Base-by-base conservation (phyloP, 495 filamentous ascomycete species). In the Hypoxylon lienhwacheense region DNA sequence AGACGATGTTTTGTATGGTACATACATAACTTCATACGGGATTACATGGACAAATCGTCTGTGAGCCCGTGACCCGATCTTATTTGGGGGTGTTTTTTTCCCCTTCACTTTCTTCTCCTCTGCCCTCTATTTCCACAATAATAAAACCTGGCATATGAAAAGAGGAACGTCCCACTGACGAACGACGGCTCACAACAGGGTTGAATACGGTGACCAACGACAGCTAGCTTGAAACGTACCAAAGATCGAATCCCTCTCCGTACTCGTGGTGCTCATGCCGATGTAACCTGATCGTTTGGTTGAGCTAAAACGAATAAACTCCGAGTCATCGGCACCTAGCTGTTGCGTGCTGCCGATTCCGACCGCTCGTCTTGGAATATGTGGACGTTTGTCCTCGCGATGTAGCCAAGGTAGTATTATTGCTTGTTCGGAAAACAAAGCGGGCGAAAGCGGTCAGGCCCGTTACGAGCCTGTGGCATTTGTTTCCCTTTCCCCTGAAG, bases 121-220 rank as follows among this genome's bases (percentile, higher is more conserved):
- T 41, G 10, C 37, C 34, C 11, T 51, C 31, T 42, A 28, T 5
- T 5, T 16, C n/a, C 46, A 26, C 48, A n/a, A 50, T 58, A 63
- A 63, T 63, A 63, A 63, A 58, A 63, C 59, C 53, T 63, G 59
- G 59, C 59, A 63, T 63, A 63, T 63, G 59, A 63, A 58, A 58
- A 63, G 54, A 58, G 54, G 59, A 58, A 48, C 53, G 59, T 58
- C 54, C 54, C 59, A 61, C 58, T 32, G 42, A 43, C 37, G 47
- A 47, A 43, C 58, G 33, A 61, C 58, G 58, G 58, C 47, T 61
- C 58, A 48, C 58, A 42, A 48, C 58, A 61, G 52, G 58, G 58
- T 55, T 52, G 52, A 61, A 51, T 61, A 61, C 47, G 52, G 52
- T 55, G 47, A 56, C 59, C 47, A 59, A 58, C 47, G 44, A 54